Base-by-base conservation (phyloP, 2,329 filamentous ascomycete species). In the Pseudonectria foliicola region DNA sequence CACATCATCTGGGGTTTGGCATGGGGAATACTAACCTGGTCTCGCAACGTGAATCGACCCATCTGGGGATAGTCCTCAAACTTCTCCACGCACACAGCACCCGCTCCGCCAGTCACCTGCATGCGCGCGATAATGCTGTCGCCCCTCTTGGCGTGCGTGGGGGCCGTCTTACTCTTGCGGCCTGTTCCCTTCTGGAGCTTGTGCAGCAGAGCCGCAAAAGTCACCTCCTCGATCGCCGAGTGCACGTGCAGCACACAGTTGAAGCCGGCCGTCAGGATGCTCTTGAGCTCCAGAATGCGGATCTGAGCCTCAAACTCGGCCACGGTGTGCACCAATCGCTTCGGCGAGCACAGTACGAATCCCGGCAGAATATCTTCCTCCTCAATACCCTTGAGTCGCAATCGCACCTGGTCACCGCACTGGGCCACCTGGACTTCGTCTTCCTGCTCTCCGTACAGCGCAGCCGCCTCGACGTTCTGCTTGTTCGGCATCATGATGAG, bases 211-310 rank as follows among this genome's bases (percentile, higher is more conserved):
- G 82, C 76, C 1, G 80, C 75, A 55, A 98, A 94, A 1, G 90
- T 95, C 38, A 98, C 87, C 63, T 98, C 92, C 69, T 98, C 92
- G 42, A 95, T 94, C 14, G 92, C 92, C 4, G 90, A 88, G 65
- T 98, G 92, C 14, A 98, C 86, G 67, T 98, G 92, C 49, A 98
- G 71, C 27, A 98, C 93, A 56, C 92, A 98, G 69, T 95, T 95
- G 70, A 95, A 98, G 34, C 92, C 92, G 13, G 90, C 87, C 7
- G 84, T 85, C 26, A 98, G 73, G 56, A 98, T 98, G 53, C 71
- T 88, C 77, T 94, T 95, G 45, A 98, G 71, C 47, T 98, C 92
- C 33, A 98, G 71, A 45, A 98, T 88, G 40, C 87, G 82, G 56
- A 98, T 95, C 67, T 98, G 93, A 3, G 92, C 93, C 66, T 98